phyloP scores from a whole-genome alignment of 1,139 yeast genomes.

The Saccharomyces hybrid region DNA sequence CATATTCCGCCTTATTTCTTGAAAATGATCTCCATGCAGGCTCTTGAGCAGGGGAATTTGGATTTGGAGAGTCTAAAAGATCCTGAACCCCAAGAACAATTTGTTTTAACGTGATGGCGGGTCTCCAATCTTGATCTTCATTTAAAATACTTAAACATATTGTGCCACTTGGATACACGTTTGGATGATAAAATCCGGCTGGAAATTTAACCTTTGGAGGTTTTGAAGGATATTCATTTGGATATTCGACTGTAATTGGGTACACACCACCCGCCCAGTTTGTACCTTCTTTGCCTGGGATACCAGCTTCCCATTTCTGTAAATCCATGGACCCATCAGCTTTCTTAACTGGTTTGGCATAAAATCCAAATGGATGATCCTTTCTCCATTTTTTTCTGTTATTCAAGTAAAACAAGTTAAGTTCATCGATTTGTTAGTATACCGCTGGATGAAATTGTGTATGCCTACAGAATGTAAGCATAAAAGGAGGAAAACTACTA shows the following conservation, averaged over 20 bases:
- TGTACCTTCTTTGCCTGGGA: constrained; percentile 86
- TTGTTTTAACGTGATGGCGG: constrained; percentile 89
- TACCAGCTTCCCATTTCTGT: constrained; percentile 88
- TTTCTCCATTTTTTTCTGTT: constrained; percentile 90
- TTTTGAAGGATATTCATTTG: constrained; percentile 91
- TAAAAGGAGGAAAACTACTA: constrained; percentile 3
- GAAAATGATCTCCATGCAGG: constrained; percentile 88
- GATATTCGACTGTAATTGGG: constrained; percentile 77
- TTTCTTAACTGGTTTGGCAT: constrained; percentile 76
- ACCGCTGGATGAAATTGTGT: neutral
- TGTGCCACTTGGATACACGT: constrained; percentile 95
- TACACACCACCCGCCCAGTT: constrained; percentile 79
- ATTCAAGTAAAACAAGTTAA: neutral
- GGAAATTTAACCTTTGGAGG: constrained; percentile 93
- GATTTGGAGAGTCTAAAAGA: constrained; percentile 81
- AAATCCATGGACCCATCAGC: constrained; percentile 78
- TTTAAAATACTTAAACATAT: constrained; percentile 87
- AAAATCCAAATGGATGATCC: constrained; percentile 97
- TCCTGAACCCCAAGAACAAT: constrained; percentile 90
- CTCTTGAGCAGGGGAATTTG: constrained; percentile 95
- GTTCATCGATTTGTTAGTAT: constrained; percentile 5
- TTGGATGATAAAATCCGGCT: constrained; percentile 87
- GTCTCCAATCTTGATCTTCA: constrained; percentile 97
- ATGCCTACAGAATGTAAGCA: neutral
- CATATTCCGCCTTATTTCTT: constrained; percentile 60